Percentiles rank a stretch among this genome's conserved stretches.
phyloP scores from a whole-genome alignment of 257 asterid species.

The Lycium ferocissimum region DNA sequence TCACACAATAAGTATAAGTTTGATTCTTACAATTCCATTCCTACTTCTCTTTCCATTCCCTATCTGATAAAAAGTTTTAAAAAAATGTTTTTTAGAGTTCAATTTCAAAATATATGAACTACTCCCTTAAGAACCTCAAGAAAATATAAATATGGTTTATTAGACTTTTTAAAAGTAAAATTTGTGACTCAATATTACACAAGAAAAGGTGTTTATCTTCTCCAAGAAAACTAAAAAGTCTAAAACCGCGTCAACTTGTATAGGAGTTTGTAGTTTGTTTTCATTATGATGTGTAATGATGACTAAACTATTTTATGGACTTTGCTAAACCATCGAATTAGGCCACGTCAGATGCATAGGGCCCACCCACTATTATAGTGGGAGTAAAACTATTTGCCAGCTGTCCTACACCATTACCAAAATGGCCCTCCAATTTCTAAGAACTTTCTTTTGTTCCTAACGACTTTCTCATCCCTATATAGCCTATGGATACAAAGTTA shows the following conservation, averaged over 20 bases:
- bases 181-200: background rate
- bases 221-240: conserved; percentile 1
- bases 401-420: conserved; percentile 30
- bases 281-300: conserved; percentile 25
- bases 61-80: too few species aligned
- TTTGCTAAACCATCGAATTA: background rate
- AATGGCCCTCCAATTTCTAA: conserved; percentile 8
- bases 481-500: background rate
- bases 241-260: conserved; percentile 38
- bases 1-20: too few species aligned
- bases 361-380: conserved; percentile 29
- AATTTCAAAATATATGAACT: background rate
- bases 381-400: conserved; percentile 32
- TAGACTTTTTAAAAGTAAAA: background rate
- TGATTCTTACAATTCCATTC: background rate
- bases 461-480: background rate
- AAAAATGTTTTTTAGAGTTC: background rate
- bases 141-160: background rate
- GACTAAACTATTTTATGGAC: background rate
- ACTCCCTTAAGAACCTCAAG: too few species aligned
- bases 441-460: background rate
- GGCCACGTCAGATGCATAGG: conserved; percentile 30
- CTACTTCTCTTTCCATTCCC: too few species aligned
- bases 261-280: background rate
- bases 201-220: background rate